A percentile compares a stretch with the other conserved stretches of the same genome.
Conservation (phyloP, 352 stramenopile species). For the Phytophthora sansomeana region DNA sequence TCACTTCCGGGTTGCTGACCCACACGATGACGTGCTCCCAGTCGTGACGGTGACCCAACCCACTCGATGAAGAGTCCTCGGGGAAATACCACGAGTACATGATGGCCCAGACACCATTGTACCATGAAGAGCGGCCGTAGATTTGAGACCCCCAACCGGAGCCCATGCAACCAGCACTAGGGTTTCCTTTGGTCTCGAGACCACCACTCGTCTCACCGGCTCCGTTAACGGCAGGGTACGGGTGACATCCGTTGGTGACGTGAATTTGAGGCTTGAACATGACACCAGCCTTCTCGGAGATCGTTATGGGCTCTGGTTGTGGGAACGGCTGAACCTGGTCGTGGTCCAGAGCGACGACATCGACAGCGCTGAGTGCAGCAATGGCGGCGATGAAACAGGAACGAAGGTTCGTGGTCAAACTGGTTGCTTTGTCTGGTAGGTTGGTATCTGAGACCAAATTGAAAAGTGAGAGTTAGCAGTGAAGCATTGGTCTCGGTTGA, state of each 20-base stretch:
- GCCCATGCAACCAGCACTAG: neutral
- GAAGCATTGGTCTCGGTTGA: too few species aligned
- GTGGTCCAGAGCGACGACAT: neutral
- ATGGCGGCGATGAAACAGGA: neutral
- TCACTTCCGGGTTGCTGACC: slow-evolving; percentile 1
- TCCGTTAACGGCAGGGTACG: neutral
- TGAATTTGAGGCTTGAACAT: slow-evolving; percentile 2
- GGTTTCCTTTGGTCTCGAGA: neutral
- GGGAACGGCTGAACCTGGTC: neutral
- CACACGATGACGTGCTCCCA: slow-evolving; percentile 6
- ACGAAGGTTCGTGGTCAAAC: too few species aligned
- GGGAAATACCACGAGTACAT: slow-evolving; percentile 9
- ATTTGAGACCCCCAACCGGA: neutral
- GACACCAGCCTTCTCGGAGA: slow-evolving; percentile 3
- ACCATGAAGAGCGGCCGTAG: neutral
- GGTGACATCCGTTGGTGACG: neutral
- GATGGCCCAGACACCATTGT: slow-evolving; percentile 1
- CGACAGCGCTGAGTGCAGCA: neutral
- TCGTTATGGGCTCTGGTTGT: neutral
- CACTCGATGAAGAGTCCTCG: neutral
- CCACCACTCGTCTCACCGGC: neutral
- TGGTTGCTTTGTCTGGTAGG: too few species aligned
- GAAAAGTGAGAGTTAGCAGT: too few species aligned
- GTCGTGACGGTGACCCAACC: slow-evolving; percentile 3
- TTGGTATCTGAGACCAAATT: too few species aligned